Evolutionary conservation across 2,329 filamentous ascomycete genomes (phyloP).

Genomic region (Sarocladiaceae sp.): DNA sequence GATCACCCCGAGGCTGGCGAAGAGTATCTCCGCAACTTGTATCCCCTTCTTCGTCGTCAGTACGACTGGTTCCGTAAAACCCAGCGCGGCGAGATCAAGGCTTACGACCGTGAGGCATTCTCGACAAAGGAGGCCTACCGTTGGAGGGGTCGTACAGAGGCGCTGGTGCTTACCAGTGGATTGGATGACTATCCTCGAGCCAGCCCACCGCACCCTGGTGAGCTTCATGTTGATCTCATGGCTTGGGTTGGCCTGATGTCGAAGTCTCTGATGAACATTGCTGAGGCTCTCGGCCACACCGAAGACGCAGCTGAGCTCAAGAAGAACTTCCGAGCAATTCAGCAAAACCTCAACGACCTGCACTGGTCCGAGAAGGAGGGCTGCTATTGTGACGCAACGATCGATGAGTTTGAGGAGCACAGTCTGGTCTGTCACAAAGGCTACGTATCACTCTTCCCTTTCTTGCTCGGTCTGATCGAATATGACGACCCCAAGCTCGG

Average conservation of each 20-base stretch:
- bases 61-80: constrained; percentile 95
- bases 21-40: constrained; percentile 70
- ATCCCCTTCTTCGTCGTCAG: constrained; percentile 82
- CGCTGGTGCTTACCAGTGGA: constrained; percentile 87
- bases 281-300: constrained; percentile 64
- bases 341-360: constrained; percentile 82
- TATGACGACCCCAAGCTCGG: constrained; percentile 71
- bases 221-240: constrained; percentile 91
- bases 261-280: constrained; percentile 76
- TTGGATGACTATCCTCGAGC: constrained; percentile 94
- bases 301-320: constrained; percentile 74
- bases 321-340: constrained; percentile 70
- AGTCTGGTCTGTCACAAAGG: constrained; percentile 91
- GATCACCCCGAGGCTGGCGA: constrained; percentile 64
- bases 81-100: constrained; percentile 83
- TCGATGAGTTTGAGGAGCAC: constrained; percentile 93
- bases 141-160: constrained; percentile 85
- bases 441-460: constrained; percentile 90
- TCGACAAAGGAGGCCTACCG: constrained; percentile 90
- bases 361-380: constrained; percentile 83
- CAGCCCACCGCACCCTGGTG: constrained; percentile 89
- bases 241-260: constrained; percentile 98
- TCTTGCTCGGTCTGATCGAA: constrained; percentile 76
- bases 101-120: constrained; percentile 85
- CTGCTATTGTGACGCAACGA: constrained; percentile 90